A percentile compares a stretch with the other conserved stretches of the same genome.
Evolutionary conservation across 305 asterid genomes (phyloP).

Genomic region (Plantago coronopus): DNA sequence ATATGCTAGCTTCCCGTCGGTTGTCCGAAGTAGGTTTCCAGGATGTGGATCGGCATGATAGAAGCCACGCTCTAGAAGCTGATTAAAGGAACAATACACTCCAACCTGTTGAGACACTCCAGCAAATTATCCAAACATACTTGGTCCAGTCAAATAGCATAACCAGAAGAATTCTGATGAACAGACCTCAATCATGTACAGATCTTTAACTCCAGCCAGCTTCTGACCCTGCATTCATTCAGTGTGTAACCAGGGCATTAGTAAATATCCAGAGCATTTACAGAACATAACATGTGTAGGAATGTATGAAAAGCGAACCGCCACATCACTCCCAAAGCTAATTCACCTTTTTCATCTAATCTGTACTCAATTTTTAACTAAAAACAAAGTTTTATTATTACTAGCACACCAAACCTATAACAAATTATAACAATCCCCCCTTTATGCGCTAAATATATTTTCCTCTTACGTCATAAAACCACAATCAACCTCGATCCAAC

Average conservation of each 20-base stretch:
- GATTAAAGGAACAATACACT: slow-evolving; percentile 96
- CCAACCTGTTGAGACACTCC: slow-evolving; percentile 58
- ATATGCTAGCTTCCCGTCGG: slow-evolving; percentile 93
- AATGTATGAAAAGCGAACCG: too few relatives aligned
- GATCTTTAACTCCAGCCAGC: slow-evolving; percentile 86
- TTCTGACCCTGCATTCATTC: slow-evolving; percentile 67
- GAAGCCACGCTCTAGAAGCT: slow-evolving; percentile 91
- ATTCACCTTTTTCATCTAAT: too few relatives aligned
- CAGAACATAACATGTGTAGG: neutral
- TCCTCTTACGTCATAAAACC: too few relatives aligned
- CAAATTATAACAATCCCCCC: too few relatives aligned
- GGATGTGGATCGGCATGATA: slow-evolving; percentile 99
- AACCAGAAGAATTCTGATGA: slow-evolving; percentile 23
- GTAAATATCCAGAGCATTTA: slow-evolving; percentile 15
- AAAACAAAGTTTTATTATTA: too few relatives aligned
- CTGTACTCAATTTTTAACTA: too few relatives aligned
- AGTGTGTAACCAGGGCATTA: slow-evolving; percentile 27
- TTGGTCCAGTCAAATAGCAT: slow-evolving; percentile 17
- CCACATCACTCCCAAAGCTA: too few relatives aligned
- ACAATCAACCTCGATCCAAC: too few relatives aligned
- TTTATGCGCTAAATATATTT: too few relatives aligned
- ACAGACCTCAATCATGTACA: slow-evolving; percentile 86
- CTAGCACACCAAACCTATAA: too few relatives aligned
- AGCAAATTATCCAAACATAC: slow-evolving; percentile 12
- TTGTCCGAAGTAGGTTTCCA: slow-evolving; percentile 88